Conservation (phyloP, 495 filamentous ascomycete genomes). For the Talaromyces stipitatus region DNA sequence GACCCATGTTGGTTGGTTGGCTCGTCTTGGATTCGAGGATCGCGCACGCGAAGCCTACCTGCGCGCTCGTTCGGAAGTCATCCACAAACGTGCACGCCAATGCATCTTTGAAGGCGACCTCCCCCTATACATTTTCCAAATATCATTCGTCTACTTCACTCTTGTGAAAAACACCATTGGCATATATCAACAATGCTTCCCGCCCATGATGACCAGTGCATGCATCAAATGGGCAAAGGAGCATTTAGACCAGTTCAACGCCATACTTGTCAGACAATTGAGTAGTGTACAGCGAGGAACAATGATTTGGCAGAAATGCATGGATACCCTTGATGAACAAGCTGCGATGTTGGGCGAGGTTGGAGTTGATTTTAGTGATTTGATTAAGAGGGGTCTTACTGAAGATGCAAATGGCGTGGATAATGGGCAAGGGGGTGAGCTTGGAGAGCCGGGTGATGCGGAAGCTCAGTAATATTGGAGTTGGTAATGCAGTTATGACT, state of each 20-base stretch:
- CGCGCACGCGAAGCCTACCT: constrained; percentile 82
- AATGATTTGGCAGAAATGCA: constrained; percentile 71
- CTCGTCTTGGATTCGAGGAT: constrained; percentile 81
- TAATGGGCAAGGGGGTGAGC: neutral
- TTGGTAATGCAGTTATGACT: neutral
- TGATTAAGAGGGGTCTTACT: constrained; percentile 43
- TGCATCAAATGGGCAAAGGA: constrained; percentile 96
- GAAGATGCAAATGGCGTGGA: neutral
- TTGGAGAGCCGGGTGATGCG: constrained; percentile 5
- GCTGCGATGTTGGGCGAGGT: constrained; percentile 74
- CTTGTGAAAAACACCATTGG: constrained; percentile 84
- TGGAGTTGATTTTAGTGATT: constrained; percentile 79
- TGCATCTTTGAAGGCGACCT: constrained; percentile 92
- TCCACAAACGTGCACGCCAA: constrained; percentile 76
- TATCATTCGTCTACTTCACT: constrained; percentile 95
- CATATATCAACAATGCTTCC: constrained; percentile 86
- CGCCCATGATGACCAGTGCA: constrained; percentile 75
- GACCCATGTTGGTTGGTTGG: constrained; percentile 72
- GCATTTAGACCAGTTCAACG: constrained; percentile 84
- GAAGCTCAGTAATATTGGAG: neutral
- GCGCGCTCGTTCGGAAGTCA: constrained; percentile 62
- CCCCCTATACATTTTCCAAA: constrained; percentile 83
- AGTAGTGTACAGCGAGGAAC: constrained; percentile 65
- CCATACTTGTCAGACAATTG: constrained; percentile 70
- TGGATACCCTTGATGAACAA: constrained; percentile 74